A percentile compares a stretch with the other conserved stretches of the same genome.
These are phyloP conservation scores for Graphilbum fragrans DNA, from an alignment of 2,329 filamentous ascomycete species.

Conservation along the genomic window DNA sequence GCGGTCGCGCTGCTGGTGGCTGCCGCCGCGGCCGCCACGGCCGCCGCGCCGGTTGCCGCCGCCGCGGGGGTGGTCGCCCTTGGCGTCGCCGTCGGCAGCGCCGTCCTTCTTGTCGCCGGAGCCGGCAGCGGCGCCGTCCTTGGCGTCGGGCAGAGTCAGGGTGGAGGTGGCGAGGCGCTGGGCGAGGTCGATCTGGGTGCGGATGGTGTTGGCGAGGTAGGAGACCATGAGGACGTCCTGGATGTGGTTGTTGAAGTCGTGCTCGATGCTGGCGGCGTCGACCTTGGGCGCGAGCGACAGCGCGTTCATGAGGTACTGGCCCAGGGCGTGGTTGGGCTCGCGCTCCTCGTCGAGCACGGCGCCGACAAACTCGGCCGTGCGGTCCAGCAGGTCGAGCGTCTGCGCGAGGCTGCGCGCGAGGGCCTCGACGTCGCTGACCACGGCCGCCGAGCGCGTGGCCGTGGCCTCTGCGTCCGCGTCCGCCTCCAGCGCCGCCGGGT, in stretches of 20 bases:
- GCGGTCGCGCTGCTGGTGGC: conserved; percentile 25
- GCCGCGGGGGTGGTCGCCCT: no score
- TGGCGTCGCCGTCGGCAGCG: conserved; percentile 20
- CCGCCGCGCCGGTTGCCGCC: no score
- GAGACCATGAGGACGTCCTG: conserved; percentile 97
- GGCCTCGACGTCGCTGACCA: conserved; percentile 81
- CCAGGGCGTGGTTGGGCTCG: conserved; percentile 78
- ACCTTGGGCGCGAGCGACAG: conserved; percentile 92
- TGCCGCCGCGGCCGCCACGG: conserved; percentile 23
- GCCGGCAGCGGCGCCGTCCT: conserved; percentile 17
- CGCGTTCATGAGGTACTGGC: conserved; percentile 90
- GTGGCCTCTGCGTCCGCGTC: conserved; percentile 55
- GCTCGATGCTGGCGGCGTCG: conserved; percentile 77
- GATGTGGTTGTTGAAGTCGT: conserved; percentile 99
- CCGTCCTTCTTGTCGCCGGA: conserved; percentile 29
- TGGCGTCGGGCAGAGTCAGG: conserved; percentile 32
- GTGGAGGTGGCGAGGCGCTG: conserved; percentile 82
- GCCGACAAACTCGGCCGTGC: conserved; percentile 83
- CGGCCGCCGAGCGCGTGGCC: conserved; percentile 59
- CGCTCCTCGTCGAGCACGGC: conserved; percentile 90
- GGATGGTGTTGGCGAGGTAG: conserved; percentile 96
- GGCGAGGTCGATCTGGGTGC: conserved; percentile 95
- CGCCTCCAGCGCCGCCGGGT: conserved; percentile 60
- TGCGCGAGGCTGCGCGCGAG: conserved; percentile 78
- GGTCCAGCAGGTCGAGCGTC: conserved; percentile 79